Conservation (phyloP, 2,329 filamentous ascomycete genomes). For the Albophoma yamanashiensis region DNA sequence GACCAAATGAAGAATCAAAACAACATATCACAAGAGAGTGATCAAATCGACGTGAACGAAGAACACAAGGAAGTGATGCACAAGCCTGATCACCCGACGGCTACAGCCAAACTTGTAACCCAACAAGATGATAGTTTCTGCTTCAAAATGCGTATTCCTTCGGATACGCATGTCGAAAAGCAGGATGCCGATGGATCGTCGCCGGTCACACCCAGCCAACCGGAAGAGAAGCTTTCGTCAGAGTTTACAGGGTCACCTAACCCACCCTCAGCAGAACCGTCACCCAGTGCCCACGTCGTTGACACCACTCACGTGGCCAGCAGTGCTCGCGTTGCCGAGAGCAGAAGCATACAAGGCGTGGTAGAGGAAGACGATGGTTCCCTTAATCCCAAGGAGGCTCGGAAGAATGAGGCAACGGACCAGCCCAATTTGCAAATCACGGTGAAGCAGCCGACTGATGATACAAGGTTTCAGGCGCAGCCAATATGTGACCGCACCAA, state of each 20-base stretch:
- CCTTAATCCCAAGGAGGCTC: not conserved
- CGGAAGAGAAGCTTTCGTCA: not conserved
- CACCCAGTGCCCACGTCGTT: not conserved
- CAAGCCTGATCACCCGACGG: not conserved
- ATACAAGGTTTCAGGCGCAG: not conserved
- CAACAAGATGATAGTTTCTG: slow-evolving; percentile 23
- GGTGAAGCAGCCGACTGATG: not conserved
- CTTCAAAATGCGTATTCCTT: slow-evolving; percentile 13
- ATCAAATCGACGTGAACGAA: not conserved
- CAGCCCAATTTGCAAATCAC: not conserved
- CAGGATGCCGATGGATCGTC: not conserved
- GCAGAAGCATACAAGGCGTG: not conserved
- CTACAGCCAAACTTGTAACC: slow-evolving; percentile 8
- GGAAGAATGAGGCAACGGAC: not conserved
- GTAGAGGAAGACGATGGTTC: not conserved
- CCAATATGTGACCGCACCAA: not conserved
- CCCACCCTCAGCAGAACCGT: not conserved
- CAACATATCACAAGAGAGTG: no score
- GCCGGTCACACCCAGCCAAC: not conserved
- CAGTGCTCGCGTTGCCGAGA: not conserved
- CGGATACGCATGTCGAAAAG: not conserved
- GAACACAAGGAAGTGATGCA: not conserved
- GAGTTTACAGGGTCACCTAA: not conserved
- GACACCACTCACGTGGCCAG: not conserved
- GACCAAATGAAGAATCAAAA: not conserved